Evolutionary conservation across 2,329 filamentous ascomycete genomes (phyloP).

Genomic region (Zalaria sp.): DNA sequence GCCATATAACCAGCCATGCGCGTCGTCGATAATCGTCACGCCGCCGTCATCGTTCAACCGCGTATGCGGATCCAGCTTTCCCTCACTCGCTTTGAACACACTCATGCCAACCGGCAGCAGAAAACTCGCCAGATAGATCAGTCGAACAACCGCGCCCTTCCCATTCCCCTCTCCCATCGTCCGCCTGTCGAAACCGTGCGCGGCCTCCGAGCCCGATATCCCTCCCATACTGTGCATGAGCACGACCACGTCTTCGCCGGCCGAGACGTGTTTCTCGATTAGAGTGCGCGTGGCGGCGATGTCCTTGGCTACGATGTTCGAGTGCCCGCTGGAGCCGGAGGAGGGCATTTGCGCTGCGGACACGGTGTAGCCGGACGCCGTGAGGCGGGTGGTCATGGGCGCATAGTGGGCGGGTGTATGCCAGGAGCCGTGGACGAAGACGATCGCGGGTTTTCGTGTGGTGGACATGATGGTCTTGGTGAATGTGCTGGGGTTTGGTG

Average conservation of each 20-base stretch:
- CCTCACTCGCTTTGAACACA: too few species aligned
- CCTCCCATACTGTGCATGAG: slow-evolving; percentile 18
- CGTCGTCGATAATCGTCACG: too few species aligned
- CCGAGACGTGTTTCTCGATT: slow-evolving; percentile 11
- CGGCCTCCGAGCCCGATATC: slow-evolving; percentile 13
- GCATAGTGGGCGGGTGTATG: slow-evolving; percentile 11
- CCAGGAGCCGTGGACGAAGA: slow-evolving; percentile 16
- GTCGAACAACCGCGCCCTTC: slow-evolving; percentile 9
- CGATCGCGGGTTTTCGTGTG: slow-evolving; percentile 6
- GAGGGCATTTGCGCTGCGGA: too few species aligned
- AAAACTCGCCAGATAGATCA: slow-evolving; percentile 13
- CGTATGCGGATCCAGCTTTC: too few species aligned
- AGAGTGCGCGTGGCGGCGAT: slow-evolving; percentile 6
- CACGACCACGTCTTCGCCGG: slow-evolving; percentile 13
- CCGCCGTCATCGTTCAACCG: too few species aligned
- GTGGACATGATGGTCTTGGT: too few species aligned
- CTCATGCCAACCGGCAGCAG: not conserved
- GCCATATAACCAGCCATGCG: too few species aligned
- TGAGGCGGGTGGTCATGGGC: slow-evolving; percentile 8
- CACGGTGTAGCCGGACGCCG: not conserved
- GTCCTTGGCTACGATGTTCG: too few species aligned
- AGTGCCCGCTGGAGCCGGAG: too few species aligned
- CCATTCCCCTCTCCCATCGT: not conserved
- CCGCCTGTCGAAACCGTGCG: slow-evolving; percentile 9
- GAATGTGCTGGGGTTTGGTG: too few species aligned